Evolutionary conservation across 441 rosid species (phyloP), one percentile per base, ranked within the genome.

Genomic region (Melastoma candidum): DNA sequence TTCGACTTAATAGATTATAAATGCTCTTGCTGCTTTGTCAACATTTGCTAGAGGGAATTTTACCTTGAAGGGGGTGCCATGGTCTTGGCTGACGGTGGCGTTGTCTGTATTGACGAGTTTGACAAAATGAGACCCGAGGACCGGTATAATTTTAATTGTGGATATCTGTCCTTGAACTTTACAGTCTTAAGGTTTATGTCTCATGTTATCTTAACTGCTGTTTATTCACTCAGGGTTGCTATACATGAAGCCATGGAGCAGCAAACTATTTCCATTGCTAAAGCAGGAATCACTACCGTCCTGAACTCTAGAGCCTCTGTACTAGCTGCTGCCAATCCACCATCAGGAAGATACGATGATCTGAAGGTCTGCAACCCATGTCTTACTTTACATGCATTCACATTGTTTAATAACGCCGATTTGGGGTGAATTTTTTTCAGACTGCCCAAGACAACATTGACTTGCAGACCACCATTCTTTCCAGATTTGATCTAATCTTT

Each of bases 211-310:
- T 56, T 53, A 43, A 48, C 44, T 48, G 26, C 22, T 17, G 22
- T 26, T 4, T 54, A 22, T 59, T 29, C 13, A 26, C 44, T 47
- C 26, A 92, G 98, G 77, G 98, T 92, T 69, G 95, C 98, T 66
- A 92, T 92, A 67, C 98, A 92, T 68, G 98, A 92, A 79, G 97
- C 98, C 39, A 88, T 92, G 98, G 98, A 92, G 72, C 97, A 88
- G 75, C 95, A 92, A 76, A 92, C 98, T 8, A 92, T 92, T 74
- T 92, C 97, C 50, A 92, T 92, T 67, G 97, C 98, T 48, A 92
- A 92, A 77, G 98, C 98, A 54, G 97, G 97, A 68, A 92, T 92
- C 65, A 92, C 98, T 46, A 92, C 97, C 2, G 97, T 92, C 61
- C 83, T 92, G 46, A 92, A 92, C 71, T 92, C 98, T 55, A 88